Percentiles rank a stretch among this genome's conserved stretches.
Evolutionary conservation across 169 alveolate species (phyloP).

Genomic region (Plasmodium gallinaceum): DNA sequence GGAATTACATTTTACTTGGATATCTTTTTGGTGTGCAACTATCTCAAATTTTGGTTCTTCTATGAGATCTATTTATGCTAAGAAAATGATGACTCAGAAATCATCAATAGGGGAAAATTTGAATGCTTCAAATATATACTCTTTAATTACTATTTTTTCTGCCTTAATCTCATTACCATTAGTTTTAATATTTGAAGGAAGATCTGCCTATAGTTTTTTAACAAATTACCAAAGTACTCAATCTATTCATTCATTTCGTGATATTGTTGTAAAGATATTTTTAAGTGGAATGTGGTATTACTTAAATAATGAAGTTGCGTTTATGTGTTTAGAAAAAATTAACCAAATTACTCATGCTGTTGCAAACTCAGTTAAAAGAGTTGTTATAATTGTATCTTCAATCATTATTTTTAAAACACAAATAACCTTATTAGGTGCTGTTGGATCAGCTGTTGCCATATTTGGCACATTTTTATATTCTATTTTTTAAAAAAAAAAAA

Average conservation of each 20-base stretch:
- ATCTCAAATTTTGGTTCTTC: slow-evolving; percentile 88
- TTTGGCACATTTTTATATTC: slow-evolving; percentile 86
- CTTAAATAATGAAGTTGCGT: slow-evolving; percentile 87
- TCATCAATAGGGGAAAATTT: slow-evolving; percentile 84
- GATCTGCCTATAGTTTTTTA: slow-evolving; percentile 30
- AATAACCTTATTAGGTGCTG: slow-evolving; percentile 82
- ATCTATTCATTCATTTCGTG: slow-evolving; percentile 61
- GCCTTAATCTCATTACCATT: slow-evolving; percentile 84
- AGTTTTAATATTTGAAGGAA: slow-evolving; percentile 81
- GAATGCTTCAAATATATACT: slow-evolving; percentile 82
- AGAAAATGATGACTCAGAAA: slow-evolving; percentile 84
- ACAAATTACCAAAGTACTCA: slow-evolving; percentile 2
- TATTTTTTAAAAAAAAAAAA: slow-evolving; percentile 17
- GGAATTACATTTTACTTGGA: slow-evolving; percentile 86
- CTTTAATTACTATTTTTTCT: slow-evolving; percentile 85
- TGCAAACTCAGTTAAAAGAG: slow-evolving; percentile 88
- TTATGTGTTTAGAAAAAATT: slow-evolving; percentile 85
- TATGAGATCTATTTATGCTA: slow-evolving; percentile 80
- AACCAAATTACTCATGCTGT: slow-evolving; percentile 90
- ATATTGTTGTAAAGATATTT: slow-evolving; percentile 55
- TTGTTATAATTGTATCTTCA: slow-evolving; percentile 86
- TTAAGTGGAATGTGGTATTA: slow-evolving; percentile 86
- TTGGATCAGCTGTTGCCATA: slow-evolving; percentile 87
- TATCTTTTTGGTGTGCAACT: slow-evolving; percentile 87
- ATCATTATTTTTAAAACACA: slow-evolving; percentile 84